Evolutionary conservation across 495 filamentous ascomycete genomes (phyloP), one percentile per base, ranked within the genome.

Genomic region (Aspergillus hancockii): DNA sequence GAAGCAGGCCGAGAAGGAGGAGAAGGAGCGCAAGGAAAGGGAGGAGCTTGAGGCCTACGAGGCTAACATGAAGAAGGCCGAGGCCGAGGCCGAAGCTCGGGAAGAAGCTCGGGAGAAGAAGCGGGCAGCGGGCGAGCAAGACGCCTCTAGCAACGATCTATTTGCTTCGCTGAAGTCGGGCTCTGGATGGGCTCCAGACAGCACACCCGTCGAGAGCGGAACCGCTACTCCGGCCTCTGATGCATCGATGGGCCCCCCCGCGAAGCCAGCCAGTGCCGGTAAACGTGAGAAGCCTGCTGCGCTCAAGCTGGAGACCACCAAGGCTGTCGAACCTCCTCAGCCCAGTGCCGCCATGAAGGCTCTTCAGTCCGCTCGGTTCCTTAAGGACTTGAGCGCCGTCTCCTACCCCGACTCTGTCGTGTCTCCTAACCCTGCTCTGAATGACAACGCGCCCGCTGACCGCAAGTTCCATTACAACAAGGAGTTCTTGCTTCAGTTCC

Each of bases 401-500:
- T 75, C 76, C 19, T 99, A 99, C 74, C 94, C 94, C 12, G 72
- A 84, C 2, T 85, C 87, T 28, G 85, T 97, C 66, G 84, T 76
- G 16, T 96, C 93, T 38, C 94, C 94, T 9, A 97, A 97, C 69
- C 90, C 93, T 7, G 89, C 93, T 8, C 76, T 98, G 47, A 99
- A 97, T 67, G 76, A 83, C 28, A 86, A 79, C 49, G 87, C 89
- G 18, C 82, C 89, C 5, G 83, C 80, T 56, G 89, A 88, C 61
- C 85, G 88, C 63, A 92, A 90, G 67, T 96, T 96, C 82, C 90
- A 93, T 68, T 99, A 99, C 75, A 91, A 97, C 71, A 89, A 90
- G 57, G 85, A 91, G 50, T 99, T 99, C 82, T 78, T 99, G 73
- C 80, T 98, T n/a, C 95, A 99, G 68, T 99, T 99, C 82, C 88